Percentiles rank a stretch among this genome's conserved stretches.
phyloP scores from a whole-genome alignment of 306 rosid species.

The Prunus mongolica region DNA sequence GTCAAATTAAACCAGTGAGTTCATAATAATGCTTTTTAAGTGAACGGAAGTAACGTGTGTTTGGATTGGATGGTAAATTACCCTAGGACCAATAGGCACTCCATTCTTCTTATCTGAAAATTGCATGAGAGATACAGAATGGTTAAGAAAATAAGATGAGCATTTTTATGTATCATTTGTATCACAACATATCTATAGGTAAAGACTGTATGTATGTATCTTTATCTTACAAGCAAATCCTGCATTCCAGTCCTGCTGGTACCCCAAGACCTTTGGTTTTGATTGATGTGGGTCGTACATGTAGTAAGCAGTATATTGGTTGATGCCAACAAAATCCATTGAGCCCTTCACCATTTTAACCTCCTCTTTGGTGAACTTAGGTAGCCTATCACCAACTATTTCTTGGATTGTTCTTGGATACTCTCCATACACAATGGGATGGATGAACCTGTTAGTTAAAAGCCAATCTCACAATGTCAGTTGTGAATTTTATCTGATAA shows the following conservation, averaged over 20 bases:
- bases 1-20: neutral
- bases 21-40: neutral
- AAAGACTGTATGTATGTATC: neutral
- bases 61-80: conserved; percentile 21
- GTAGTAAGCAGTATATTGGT: conserved; percentile 76
- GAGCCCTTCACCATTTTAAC: conserved; percentile 83
- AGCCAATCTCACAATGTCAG: neutral
- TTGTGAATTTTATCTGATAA: too few species aligned
- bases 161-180: neutral
- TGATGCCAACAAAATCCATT: conserved; percentile 72
- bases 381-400: conserved; percentile 78
- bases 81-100: conserved; percentile 75
- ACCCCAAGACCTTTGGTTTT: conserved; percentile 56
- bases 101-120: conserved; percentile 73
- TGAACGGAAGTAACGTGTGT: neutral
- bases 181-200: neutral
- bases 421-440: conserved; percentile 86
- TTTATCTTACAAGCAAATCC: conserved; percentile 74
- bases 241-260: conserved; percentile 82
- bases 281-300: conserved; percentile 51
- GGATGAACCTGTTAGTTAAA: conserved; percentile 62
- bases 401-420: conserved; percentile 78
- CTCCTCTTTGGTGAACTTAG: conserved; percentile 75
- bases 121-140: conserved; percentile 10
- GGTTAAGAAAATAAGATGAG: neutral